These are phyloP conservation scores for Tothia fuscella DNA, from an alignment of 2,329 filamentous ascomycete genomes.

Conservation along the genomic window DNA sequence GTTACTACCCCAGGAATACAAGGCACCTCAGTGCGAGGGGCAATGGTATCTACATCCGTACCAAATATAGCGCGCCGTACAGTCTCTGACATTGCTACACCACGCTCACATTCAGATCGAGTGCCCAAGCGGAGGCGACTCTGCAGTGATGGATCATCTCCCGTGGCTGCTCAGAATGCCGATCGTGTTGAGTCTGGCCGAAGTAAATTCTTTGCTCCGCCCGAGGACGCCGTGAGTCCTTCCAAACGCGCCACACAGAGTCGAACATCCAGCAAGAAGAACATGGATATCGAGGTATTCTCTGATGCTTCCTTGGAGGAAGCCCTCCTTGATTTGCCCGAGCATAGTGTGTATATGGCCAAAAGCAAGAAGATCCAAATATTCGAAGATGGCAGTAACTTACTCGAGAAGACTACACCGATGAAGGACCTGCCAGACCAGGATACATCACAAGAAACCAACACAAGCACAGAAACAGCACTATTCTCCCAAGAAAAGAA, in stretches of 20 bases:
- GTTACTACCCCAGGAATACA: slow-evolving; percentile 28
- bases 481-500: slow-evolving; percentile 1
- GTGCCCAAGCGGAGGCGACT: slow-evolving; percentile 32
- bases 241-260: slow-evolving; percentile 25
- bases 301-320: slow-evolving; percentile 37
- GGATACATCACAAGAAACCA: background rate
- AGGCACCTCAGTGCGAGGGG: slow-evolving; percentile 25
- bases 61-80: slow-evolving; percentile 1
- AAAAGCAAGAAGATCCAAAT: slow-evolving; percentile 2
- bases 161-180: slow-evolving; percentile 18
- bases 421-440: background rate
- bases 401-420: background rate
- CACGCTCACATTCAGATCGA: slow-evolving; percentile 13
- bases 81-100: slow-evolving; percentile 4
- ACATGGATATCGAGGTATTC: slow-evolving; percentile 32
- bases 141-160: slow-evolving; percentile 28
- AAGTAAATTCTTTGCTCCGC: slow-evolving; percentile 34
- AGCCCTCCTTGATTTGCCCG: slow-evolving; percentile 20
- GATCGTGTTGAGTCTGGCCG: slow-evolving; percentile 21
- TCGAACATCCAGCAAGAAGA: slow-evolving; percentile 19
- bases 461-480: background rate
- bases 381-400: slow-evolving; percentile 1
- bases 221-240: slow-evolving; percentile 27
- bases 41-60: background rate
- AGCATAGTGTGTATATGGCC: background rate